Evolutionary conservation across 1,139 yeast genomes (phyloP).

Genomic region (Scheffersomyces lignicola): DNA sequence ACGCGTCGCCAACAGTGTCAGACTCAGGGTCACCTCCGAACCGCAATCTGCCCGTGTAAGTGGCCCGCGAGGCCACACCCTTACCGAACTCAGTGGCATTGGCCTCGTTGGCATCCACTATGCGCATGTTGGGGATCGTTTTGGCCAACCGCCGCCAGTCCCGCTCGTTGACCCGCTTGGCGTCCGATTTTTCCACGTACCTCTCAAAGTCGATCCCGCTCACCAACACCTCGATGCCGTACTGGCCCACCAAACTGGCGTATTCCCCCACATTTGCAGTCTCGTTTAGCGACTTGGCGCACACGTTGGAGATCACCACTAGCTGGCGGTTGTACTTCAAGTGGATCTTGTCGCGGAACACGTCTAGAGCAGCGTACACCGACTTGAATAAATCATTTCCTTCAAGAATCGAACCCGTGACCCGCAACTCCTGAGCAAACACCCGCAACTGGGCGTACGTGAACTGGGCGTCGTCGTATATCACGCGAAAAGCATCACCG

Average conservation of each 20-base stretch:
- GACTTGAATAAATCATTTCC: constrained; percentile 26
- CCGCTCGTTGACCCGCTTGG: constrained; percentile 10
- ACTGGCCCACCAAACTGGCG: constrained; percentile 2
- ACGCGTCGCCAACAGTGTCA: constrained; percentile 12
- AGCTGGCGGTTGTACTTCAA: constrained; percentile 39
- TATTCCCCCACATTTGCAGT: neutral
- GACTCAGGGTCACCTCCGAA: constrained; percentile 32
- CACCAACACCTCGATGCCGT: constrained; percentile 23
- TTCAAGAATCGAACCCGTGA: constrained; percentile 8
- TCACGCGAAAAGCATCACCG: constrained; percentile 21
- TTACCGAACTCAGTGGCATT: constrained; percentile 27
- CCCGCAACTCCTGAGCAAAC: constrained; percentile 11
- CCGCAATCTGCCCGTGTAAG: constrained; percentile 39
- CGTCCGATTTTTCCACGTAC: constrained; percentile 4
- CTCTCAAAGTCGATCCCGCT: constrained; percentile 33
- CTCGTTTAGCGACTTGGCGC: constrained; percentile 4
- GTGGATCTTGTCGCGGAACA: constrained; percentile 19
- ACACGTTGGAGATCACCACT: constrained; percentile 47
- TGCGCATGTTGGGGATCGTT: constrained; percentile 10
- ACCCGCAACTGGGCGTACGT: constrained; percentile 21
- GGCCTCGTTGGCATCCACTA: constrained; percentile 13
- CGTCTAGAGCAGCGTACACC: constrained; percentile 28
- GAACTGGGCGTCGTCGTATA: constrained; percentile 24
- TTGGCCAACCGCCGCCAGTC: constrained; percentile 17
- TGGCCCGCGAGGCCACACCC: constrained; percentile 35